phyloP scores from a whole-genome alignment of 202 grass and related monocot species.

The Setaria viridis region DNA sequence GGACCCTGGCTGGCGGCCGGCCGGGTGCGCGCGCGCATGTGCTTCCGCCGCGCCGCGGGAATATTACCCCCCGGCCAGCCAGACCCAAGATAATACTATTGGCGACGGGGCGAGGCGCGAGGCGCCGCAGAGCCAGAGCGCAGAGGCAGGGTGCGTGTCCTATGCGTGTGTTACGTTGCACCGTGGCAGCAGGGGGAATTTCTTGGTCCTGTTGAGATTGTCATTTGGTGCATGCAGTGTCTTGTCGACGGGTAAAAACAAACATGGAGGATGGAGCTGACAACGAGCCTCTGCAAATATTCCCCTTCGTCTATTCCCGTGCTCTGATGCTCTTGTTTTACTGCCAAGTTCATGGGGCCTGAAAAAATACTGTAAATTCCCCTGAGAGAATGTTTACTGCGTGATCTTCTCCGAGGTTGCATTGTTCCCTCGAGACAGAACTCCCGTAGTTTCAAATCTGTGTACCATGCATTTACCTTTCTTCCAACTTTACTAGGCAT shows the following conservation, averaged over 20 bases:
- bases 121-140: not conserved
- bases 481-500: not conserved
- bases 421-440: not conserved
- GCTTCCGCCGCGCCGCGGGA: not conserved
- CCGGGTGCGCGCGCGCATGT: not conserved
- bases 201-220: slow-evolving; percentile 9
- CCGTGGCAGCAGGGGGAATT: not conserved
- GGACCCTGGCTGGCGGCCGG: not conserved
- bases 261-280: too few relatives aligned
- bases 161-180: slow-evolving; percentile 15
- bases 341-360: not conserved
- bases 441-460: not conserved
- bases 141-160: not conserved
- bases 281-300: too few relatives aligned
- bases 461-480: not conserved
- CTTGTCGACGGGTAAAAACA: too few relatives aligned
- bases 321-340: not conserved
- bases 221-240: not conserved
- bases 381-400: not conserved
- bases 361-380: not conserved
- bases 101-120: not conserved
- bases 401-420: not conserved
- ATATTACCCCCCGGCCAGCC: not conserved
- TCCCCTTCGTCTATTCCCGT: too few relatives aligned
- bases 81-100: not conserved